Base-by-base conservation (phyloP, 2,329 filamentous ascomycete species). In the Fusarium mundagurra region DNA sequence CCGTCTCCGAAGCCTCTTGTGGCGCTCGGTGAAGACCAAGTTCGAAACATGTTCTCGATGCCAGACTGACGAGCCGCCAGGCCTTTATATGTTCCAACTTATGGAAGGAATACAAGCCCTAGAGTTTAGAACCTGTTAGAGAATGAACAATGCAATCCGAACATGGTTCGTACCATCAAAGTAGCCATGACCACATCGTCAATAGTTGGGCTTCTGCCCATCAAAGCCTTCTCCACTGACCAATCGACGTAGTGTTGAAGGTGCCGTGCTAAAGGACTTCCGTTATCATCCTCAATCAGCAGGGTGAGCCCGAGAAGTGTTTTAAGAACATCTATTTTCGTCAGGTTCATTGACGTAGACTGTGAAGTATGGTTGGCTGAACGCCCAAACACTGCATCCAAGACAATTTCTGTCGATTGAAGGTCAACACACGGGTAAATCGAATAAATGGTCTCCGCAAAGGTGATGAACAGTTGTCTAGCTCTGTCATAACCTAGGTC, bases 401-500 rank as follows among this genome's bases (percentile, higher is more conserved):
- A 24, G 1, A 55, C 10, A 20, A 6, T 3, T 39, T 38, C 36
- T 13, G 36, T 12, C 0, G 27, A 55, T 3, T 41, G 34, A 0
- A 55, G 20, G 1, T 55, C 51, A n/a, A 24, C 24, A 29, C 24
- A 55, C 1, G 27, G 36, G 12, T 55, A 55, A 14, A 55, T 31
- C 11, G 51, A 36, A 18, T 41, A 31, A 22, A 55, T 41, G 0
- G 16, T 55, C 13, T 31, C 27, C 1, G 36, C 51, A n/a, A 55
- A 55, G 0, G 5, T 41, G 0, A 13, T n/a, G 27, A 55, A 41
- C 0, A 55, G 4, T 0, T 22, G 1, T 14, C 36, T 6, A 5
- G 36, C 7, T 14, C 11, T 55, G 0, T 55, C 51, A 3, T 41
- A 55, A 1, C 33, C 36, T 0, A 55, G 5, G 2, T 41, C 51